Evolutionary conservation across 441 rosid genomes (phyloP).

Genomic region (Brassica hybrid): DNA sequence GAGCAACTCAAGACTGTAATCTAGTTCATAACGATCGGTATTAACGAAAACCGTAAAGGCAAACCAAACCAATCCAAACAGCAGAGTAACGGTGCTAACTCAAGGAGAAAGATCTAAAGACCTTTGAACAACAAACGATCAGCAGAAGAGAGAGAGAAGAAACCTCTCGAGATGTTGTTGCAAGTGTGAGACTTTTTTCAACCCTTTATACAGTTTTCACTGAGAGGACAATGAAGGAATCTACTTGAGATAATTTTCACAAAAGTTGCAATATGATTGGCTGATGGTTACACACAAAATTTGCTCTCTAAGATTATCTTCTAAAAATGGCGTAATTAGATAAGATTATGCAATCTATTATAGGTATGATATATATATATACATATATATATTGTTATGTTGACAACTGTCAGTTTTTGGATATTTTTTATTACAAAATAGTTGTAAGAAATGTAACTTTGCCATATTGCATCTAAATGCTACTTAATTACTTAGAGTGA

Average conservation of each 20-base stretch:
- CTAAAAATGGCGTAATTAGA: not conserved
- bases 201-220: not conserved
- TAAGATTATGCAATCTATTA: slow-evolving; percentile 1
- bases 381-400: not conserved
- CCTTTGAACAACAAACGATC: slow-evolving; percentile 14
- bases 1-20: not conserved
- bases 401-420: not conserved
- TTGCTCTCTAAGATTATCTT: slow-evolving; percentile 1
- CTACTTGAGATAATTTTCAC: not conserved
- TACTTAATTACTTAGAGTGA: not conserved
- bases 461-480: not conserved
- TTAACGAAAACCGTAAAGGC: not conserved
- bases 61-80: slow-evolving; percentile 20
- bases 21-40: not conserved
- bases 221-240: not conserved
- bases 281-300: not conserved
- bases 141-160: not conserved
- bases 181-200: slow-evolving; percentile 1
- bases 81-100: not conserved
- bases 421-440: not conserved
- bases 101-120: not conserved
- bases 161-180: slow-evolving; percentile 2
- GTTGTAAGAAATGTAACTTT: not conserved
- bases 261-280: slow-evolving; percentile 19
- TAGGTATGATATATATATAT: not conserved